Base-by-base conservation (phyloP, 331 rosid genomes). In the Erythrophleum ivorense region DNA sequence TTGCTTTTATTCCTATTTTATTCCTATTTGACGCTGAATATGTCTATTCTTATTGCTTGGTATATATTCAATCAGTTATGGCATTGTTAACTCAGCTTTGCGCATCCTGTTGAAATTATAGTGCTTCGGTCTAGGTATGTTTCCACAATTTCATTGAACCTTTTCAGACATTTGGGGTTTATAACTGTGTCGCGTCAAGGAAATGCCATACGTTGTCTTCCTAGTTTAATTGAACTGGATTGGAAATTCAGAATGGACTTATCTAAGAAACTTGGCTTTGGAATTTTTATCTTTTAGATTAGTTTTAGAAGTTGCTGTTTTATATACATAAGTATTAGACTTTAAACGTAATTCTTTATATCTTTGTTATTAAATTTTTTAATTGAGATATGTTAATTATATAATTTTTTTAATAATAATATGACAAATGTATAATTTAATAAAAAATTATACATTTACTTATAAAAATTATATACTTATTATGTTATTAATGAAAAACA, bases 1-100 rank as follows among this genome's bases (percentile, higher is more conserved):
- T 72, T 73, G 59, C 46, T 67, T 50, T 18, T 75, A 59, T 68
- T 78, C 76, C 73, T 50, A 74, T 67, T 50, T 18, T 75, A 59
- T 68, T 78, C 76, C 73, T 50, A 74, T 70, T 75, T 53, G 52
- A 79, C 83, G 78, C 70, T 78, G 54, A 74, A 18, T 74, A 43
- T 83, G 81, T 73, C 75, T 74, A 55, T 24, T 76, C 77, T 71
- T 69, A 66, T 76, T 71, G 78, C 70, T 55, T 40, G 71, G 29
- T 46, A 7, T 48, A 33, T 55, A 38, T 29, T 29, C 33, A 57
- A 33, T 18, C 14, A 49, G 24, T 50, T 48, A 15, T 46, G 16
- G 15, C 12, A 18, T 29, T 71, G 78, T 14, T 52, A 46, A 50
- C 43, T 80, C 55, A 7, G 31, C 62, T 49, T 40, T 62, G 54